phyloP scores from a whole-genome alignment of 768 basidiomycete genomes.

The Phanerochaete sordida region DNA sequence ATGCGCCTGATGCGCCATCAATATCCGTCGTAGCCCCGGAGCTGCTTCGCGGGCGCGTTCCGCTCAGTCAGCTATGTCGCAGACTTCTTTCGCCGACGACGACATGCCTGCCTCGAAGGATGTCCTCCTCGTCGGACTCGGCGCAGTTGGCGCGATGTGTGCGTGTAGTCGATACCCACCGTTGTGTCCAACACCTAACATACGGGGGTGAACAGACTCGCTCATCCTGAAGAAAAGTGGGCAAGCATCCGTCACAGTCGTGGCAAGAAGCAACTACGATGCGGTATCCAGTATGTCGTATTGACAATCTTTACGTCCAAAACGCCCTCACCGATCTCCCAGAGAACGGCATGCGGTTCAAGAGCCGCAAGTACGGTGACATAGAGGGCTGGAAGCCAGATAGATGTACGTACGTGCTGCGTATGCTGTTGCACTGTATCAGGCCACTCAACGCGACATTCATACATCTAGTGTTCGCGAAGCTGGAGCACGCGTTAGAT shows the following conservation, averaged over 20 bases:
- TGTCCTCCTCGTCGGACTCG: constrained; percentile 59
- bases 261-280: constrained; percentile 69
- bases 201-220: constrained; percentile 38
- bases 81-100: not conserved
- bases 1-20: constrained; percentile 5
- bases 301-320: not conserved
- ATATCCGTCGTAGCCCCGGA: too few relatives aligned
- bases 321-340: not conserved
- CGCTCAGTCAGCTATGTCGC: not conserved
- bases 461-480: not conserved
- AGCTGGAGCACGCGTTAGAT: constrained; percentile 48
- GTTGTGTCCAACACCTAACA: not conserved
- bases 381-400: constrained; percentile 60
- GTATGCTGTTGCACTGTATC: not conserved
- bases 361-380: constrained; percentile 57
- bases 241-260: constrained; percentile 61
- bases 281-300: constrained; percentile 39
- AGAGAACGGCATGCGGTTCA: constrained; percentile 55
- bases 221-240: constrained; percentile 54
- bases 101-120: constrained; percentile 33
- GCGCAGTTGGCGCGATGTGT: constrained; percentile 67
- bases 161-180: not conserved
- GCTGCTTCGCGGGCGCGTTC: too few relatives aligned
- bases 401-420: constrained; percentile 40
- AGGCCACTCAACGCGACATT: not conserved